phyloP scores from a whole-genome alignment of 805 yeast species.

The Myxozyma sirexii region DNA sequence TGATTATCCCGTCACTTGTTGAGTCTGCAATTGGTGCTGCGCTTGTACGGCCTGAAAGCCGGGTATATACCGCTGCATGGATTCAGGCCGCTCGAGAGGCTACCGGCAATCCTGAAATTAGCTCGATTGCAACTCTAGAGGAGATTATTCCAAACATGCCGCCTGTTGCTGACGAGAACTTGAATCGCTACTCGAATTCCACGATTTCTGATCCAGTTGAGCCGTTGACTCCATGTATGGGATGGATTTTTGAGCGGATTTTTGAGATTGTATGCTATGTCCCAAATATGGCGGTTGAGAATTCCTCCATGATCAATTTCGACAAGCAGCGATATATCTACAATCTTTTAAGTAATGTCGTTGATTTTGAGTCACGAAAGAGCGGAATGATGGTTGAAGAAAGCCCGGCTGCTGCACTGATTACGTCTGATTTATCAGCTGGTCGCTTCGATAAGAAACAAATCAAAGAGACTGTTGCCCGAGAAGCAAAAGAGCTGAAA shows the following conservation, averaged over 20 bases:
- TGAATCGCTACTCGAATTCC: conserved; percentile 3
- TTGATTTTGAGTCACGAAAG: conserved; percentile 47
- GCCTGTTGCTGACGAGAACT: conserved; percentile 6
- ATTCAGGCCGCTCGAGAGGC: conserved; percentile 53
- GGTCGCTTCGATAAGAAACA: conserved; percentile 39
- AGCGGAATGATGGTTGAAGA: conserved; percentile 26
- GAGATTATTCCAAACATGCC: conserved; percentile 23
- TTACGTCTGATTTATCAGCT: conserved; percentile 17
- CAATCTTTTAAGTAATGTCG: conserved; percentile 59
- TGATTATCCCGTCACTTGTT: conserved; percentile 72
- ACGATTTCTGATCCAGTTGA: conserved; percentile 23
- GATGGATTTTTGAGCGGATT: conserved; percentile 85
- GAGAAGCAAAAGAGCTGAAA: conserved; percentile 49
- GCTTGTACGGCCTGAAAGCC: conserved; percentile 76
- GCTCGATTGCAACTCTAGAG: conserved; percentile 35
- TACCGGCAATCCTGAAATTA: conserved; percentile 10
- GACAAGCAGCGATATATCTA: conserved; percentile 76
- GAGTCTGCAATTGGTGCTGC: conserved; percentile 79
- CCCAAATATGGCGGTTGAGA: conserved; percentile 73
- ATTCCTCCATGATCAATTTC: conserved; percentile 72
- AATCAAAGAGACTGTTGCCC: conserved; percentile 47
- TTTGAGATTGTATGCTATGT: conserved; percentile 74
- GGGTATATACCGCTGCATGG: conserved; percentile 74
- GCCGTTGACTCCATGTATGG: conserved; percentile 79
- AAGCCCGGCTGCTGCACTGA: conserved; percentile 19